Evolutionary conservation across 306 rosid genomes (phyloP).

Genomic region (Begonia masoniana): DNA sequence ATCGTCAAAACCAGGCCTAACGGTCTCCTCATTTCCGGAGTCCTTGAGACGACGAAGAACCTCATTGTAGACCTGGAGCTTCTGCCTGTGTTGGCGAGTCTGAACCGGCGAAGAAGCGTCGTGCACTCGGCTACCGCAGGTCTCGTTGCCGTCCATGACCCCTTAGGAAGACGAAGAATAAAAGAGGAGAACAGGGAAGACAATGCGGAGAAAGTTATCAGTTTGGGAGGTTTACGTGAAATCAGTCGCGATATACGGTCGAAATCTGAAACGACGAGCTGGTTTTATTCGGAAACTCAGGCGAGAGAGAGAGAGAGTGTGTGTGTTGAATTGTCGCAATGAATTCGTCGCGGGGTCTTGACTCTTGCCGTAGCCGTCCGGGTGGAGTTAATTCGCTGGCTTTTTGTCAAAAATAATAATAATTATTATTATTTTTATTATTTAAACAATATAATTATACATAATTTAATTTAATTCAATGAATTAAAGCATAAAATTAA

Average conservation of each 20-base stretch:
- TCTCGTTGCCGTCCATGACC: constrained; percentile 63
- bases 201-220: constrained; percentile 1
- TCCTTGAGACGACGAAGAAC: constrained; percentile 82
- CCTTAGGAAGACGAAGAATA: constrained; percentile 13
- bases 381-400: too few relatives aligned
- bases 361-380: too few relatives aligned
- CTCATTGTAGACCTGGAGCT: constrained; percentile 75
- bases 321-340: too few relatives aligned
- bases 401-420: too few relatives aligned
- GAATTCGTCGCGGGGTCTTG: too few relatives aligned
- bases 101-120: constrained; percentile 30
- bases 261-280: constrained; percentile 6
- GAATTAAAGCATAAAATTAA: too few relatives aligned
- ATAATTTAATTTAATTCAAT: too few relatives aligned
- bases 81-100: constrained; percentile 54
- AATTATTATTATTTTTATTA: too few relatives aligned
- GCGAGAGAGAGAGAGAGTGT: background rate
- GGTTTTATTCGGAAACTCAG: background rate
- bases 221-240: constrained; percentile 17
- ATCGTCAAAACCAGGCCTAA: constrained; percentile 66
- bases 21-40: constrained; percentile 43
- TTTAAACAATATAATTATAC: too few relatives aligned
- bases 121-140: constrained; percentile 48
- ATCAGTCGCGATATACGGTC: constrained; percentile 10
- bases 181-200: background rate